Percentiles rank a stretch among this genome's conserved stretches.
phyloP scores from a whole-genome alignment of 345 rosid species.

The Clausena lansium region DNA sequence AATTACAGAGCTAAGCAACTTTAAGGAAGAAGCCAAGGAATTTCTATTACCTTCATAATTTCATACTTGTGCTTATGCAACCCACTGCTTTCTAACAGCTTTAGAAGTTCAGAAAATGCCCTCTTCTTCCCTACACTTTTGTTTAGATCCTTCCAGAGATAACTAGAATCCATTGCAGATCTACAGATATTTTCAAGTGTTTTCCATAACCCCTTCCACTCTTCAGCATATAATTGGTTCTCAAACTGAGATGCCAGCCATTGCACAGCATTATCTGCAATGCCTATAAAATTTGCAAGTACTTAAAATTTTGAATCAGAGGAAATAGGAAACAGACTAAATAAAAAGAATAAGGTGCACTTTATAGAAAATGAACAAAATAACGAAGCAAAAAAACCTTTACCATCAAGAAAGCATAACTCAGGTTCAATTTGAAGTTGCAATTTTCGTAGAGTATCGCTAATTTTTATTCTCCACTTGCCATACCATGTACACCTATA shows the following conservation, averaged over 20 bases:
- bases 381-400: constrained; percentile 39
- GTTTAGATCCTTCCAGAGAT: constrained; percentile 62
- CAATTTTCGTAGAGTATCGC: constrained; percentile 31
- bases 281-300: constrained; percentile 34
- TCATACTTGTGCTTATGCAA: constrained; percentile 73
- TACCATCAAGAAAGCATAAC: constrained; percentile 26
- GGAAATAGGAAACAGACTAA: neutral
- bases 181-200: constrained; percentile 51
- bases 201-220: constrained; percentile 52
- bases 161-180: constrained; percentile 46
- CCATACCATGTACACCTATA: constrained; percentile 59
- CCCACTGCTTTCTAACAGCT: constrained; percentile 70
- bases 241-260: constrained; percentile 23
- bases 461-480: constrained; percentile 50
- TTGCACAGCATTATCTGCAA: constrained; percentile 16
- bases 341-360: neutral
- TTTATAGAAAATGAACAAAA: constrained; percentile 4
- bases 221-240: constrained; percentile 37
- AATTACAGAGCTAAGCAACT: constrained; percentile 7
- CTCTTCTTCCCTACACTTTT: constrained; percentile 62
- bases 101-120: constrained; percentile 68
- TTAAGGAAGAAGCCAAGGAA: constrained; percentile 17
- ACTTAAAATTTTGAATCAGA: neutral
- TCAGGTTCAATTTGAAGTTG: constrained; percentile 32
- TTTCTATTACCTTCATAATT: constrained; percentile 51